These are phyloP conservation scores for Entomortierella lignicola DNA, from an alignment of 192 early-diverging fungal species.

Conservation along the genomic window DNA sequence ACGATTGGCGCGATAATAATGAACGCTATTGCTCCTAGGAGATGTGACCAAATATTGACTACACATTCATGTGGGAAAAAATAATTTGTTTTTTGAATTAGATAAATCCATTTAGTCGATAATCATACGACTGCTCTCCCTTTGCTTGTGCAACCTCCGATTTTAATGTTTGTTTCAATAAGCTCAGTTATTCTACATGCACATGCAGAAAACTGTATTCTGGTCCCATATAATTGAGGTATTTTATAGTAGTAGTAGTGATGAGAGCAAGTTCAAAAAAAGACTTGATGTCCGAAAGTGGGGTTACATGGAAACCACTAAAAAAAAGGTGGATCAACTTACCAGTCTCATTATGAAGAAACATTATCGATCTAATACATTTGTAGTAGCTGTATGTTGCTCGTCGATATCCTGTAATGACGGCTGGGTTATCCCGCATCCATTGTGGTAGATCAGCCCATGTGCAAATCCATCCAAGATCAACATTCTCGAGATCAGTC, in stretches of 20 bases:
- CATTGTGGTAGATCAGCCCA: slow-evolving; percentile 46
- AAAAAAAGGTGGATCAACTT: slow-evolving; percentile 9
- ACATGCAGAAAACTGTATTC: too few relatives aligned
- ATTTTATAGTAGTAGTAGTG: too few relatives aligned
- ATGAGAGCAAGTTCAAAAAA: too few relatives aligned
- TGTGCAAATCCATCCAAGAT: slow-evolving; percentile 17
- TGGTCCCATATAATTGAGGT: too few relatives aligned
- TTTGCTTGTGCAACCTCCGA: neutral
- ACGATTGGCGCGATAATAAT: slow-evolving; percentile 61
- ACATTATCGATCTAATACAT: slow-evolving; percentile 15
- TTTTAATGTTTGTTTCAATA: neutral
- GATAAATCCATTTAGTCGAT: neutral
- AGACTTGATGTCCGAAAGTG: too few relatives aligned
- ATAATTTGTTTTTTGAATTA: neutral
- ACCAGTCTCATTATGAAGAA: slow-evolving; percentile 52
- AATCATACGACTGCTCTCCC: neutral
- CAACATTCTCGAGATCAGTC: neutral
- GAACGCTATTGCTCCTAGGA: slow-evolving; percentile 75
- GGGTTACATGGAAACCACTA: too few relatives aligned
- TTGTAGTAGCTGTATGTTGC: slow-evolving; percentile 37
- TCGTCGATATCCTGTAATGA: slow-evolving; percentile 41
- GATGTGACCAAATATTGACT: slow-evolving; percentile 92
- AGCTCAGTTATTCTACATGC: neutral
- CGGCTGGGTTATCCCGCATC: slow-evolving; percentile 50
- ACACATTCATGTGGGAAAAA: too few relatives aligned